Evolutionary conservation across 768 basidiomycete species (phyloP), one percentile per base, ranked within the genome.

Genomic region (Favolaschia claudopus): DNA sequence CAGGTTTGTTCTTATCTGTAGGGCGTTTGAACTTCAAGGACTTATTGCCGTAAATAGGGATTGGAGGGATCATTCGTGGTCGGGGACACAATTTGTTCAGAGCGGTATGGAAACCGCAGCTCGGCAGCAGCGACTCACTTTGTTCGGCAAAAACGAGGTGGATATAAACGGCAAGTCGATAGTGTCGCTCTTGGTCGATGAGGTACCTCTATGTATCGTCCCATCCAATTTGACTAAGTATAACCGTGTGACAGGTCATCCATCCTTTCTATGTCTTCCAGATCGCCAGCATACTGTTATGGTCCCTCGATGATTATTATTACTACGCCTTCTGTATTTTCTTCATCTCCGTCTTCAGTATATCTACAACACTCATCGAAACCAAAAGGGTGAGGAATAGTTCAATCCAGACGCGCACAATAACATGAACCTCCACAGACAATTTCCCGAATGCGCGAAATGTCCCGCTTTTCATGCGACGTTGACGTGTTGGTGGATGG

Each of bases 261-360:
- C 96, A 99, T 70, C 97, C 97, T 1, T 99, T 99, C 75, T 99
- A 98, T 70, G 90, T 99, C 52, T 99, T 99, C 70, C 97, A 99
- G 82, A 89, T 98, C 64, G 94, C 94, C 46, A 97, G 95, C 64
- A 91, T 99, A 65, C 78, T 92, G 34, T 77, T 99, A 7, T 99
- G 97, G 97, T 91, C 92, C 2, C 67, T 99, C 49, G 97, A 99
- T 64, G 85, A 98, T 71, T 99, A 99, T 69, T 95, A 90, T 65
- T 98, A 98, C 69, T 99, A 99, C 72, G 96, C 96, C 12, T 96
- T 96, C 66, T 97, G 95, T 67, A 99, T 99, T 65, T 93, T 88
- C 27, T 77, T 97, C 37, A 99, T 99, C 67, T 95, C 93, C 31
- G 76, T 89, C 29, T 79, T 90, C 56, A 96, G 93, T 68, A 91